phyloP scores from a whole-genome alignment of 306 rosid genomes.

The Herpetospermum pedunculosum region DNA sequence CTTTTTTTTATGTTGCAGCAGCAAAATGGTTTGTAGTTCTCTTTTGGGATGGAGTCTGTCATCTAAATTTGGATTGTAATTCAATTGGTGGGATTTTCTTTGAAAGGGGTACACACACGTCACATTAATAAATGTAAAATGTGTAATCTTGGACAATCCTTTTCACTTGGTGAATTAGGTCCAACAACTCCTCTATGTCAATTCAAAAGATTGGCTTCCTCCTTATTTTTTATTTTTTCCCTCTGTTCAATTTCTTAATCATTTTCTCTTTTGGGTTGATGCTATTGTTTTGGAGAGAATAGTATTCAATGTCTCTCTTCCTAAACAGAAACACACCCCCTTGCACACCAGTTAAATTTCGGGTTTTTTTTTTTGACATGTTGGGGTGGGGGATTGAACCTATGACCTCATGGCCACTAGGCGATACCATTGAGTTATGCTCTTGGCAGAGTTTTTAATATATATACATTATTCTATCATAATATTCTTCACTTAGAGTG shows the following conservation, averaged over 20 bases:
- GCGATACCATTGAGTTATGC: no score
- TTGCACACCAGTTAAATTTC: not conserved
- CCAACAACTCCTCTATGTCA: not conserved
- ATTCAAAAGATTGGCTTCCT: not conserved
- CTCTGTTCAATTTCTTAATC: not conserved
- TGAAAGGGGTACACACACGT: not conserved
- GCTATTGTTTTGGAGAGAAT: not conserved
- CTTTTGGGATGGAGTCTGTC: no score
- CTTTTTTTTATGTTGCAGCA: no score
- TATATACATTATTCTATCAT: no score
- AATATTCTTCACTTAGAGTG: no score
- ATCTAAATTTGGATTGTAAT: not conserved
- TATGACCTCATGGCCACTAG: no score
- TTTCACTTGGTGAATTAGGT: constrained; percentile 4
- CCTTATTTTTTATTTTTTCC: not conserved
- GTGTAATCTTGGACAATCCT: no score
- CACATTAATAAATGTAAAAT: not conserved
- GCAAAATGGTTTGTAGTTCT: no score
- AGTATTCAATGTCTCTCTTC: not conserved
- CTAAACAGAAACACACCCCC: not conserved
- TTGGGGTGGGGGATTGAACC: no score
- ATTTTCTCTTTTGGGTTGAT: not conserved
- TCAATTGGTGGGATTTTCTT: not conserved
- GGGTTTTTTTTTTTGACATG: no score
- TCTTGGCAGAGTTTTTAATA: no score